A percentile compares a stretch with the other conserved stretches of the same genome.
phyloP scores from a whole-genome alignment of 148 eudicot genomes.

The Gaultheria prostrata region DNA sequence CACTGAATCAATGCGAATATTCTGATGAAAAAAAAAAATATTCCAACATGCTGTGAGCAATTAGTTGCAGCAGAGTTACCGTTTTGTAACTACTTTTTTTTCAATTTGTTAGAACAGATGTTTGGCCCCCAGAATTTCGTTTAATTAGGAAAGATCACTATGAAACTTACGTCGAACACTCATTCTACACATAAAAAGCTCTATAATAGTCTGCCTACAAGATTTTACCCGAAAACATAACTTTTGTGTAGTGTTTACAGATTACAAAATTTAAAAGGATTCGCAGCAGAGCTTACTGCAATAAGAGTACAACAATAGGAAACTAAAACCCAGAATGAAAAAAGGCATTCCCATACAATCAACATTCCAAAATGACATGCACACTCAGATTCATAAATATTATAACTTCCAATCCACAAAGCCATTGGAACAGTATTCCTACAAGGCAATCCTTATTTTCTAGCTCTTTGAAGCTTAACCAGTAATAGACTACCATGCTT shows the following conservation, averaged over 20 bases:
- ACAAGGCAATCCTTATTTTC: background rate
- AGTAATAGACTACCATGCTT: background rate
- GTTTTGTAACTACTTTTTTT: background rate
- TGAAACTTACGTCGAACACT: too few relatives aligned
- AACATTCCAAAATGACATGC: background rate
- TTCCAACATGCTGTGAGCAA: background rate
- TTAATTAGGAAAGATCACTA: too few relatives aligned
- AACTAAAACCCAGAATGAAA: background rate
- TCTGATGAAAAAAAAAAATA: too few relatives aligned
- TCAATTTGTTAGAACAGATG: too few relatives aligned
- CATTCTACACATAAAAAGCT: too few relatives aligned
- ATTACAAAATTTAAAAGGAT: too few relatives aligned
- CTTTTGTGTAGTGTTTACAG: too few relatives aligned
- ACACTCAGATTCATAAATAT: background rate
- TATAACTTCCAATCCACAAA: background rate
- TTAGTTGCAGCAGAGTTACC: background rate
- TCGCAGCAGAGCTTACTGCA: background rate
- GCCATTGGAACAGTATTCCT: background rate
- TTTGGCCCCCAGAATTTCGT: too few relatives aligned
- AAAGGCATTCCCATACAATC: background rate
- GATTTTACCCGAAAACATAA: too few relatives aligned
- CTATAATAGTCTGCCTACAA: too few relatives aligned
- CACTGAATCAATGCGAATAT: background rate
- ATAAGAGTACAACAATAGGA: too few relatives aligned
- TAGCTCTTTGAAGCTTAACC: background rate